These are phyloP conservation scores for Tritrichomonas foetus DNA, from an alignment of 208 protist species.

Conservation along the genomic window DNA sequence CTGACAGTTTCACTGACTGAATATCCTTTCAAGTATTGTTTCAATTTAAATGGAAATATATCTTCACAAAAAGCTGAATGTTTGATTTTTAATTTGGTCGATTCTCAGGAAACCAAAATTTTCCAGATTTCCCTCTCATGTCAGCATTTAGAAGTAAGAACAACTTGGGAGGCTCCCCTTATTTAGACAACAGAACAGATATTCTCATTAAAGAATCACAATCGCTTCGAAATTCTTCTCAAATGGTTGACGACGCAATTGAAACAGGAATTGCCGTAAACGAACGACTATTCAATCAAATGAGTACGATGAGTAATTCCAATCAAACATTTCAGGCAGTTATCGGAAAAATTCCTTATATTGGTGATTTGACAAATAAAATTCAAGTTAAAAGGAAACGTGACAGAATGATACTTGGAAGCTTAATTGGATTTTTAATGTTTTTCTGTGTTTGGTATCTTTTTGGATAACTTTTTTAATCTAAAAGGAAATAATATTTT, in stretches of 20 bases:
- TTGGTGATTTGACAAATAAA: not conserved
- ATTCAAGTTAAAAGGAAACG: not conserved
- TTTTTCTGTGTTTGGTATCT: conserved; percentile 36
- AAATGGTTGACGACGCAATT: conserved; percentile 9
- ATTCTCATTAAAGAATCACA: not conserved
- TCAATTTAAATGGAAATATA: too few relatives aligned
- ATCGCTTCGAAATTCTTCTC: not conserved
- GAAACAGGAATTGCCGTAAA: not conserved
- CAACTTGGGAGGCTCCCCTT: too few relatives aligned
- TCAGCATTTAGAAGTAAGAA: too few relatives aligned
- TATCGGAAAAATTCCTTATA: not conserved
- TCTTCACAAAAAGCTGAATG: too few relatives aligned
- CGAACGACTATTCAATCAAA: not conserved
- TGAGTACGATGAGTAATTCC: not conserved
- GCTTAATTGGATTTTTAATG: conserved; percentile 12
- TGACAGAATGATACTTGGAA: not conserved
- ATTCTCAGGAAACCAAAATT: too few relatives aligned
- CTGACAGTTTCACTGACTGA: too few relatives aligned
- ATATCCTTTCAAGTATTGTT: too few relatives aligned
- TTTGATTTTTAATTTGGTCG: too few relatives aligned
- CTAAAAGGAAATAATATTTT: too few relatives aligned
- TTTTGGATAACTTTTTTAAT: conserved; percentile 38
- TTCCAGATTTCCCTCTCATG: too few relatives aligned
- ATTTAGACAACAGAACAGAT: not conserved
- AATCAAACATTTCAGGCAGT: not conserved